Evolutionary conservation across 2,329 filamentous ascomycete species (phyloP), one percentile per base, ranked within the genome.

Genomic region (Macrophomina pseudophaseolina): DNA sequence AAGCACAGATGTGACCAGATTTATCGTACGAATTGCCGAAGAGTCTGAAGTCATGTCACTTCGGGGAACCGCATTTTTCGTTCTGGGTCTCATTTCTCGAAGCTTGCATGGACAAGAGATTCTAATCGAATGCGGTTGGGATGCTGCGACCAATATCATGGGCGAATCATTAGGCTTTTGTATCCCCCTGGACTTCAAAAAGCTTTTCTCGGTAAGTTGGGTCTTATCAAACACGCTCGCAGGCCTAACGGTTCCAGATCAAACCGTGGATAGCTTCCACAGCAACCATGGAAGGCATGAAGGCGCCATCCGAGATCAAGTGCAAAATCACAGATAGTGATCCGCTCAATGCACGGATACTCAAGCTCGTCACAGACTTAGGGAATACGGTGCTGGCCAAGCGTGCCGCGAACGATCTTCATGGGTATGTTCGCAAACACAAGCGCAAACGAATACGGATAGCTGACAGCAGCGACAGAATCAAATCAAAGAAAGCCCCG

Each of bases 1-100:
- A 78, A 90, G 91, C 66, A 92, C 89, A 44, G 92, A 97, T 70
- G 93, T 98, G 44, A 93, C 98, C 18, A 88, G 90, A 73, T 88
- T 90, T 69, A 94, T 99, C 69, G 88, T 98, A 54, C 85, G 88
- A 69, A 97, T 99, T 75, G 95, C 95, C 0, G 92, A 97, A 76
- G 83, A 84, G 33, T 94, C 95, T 49, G 89, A 94, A 71, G 91
- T 99, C 59, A 90, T 99, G 88, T 97, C 93, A 67, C 85, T 99
- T 72, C 87, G 96, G 52, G 95, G 96, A 44, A 99, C 96, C 0
- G 95, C 95, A 1, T 98, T 98, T 79, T 99, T 97, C 73, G 95
- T 97, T 0, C 82, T 99, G 0, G 95, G 95, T 0, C 82, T 99
- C 66, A 94, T 99, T 65, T 97, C 94, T 1, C 87, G 95, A 64